Evolutionary conservation across 2,329 filamentous ascomycete species (phyloP), one percentile per base, ranked within the genome.

Genomic region (Metarhizium guizhouense): DNA sequence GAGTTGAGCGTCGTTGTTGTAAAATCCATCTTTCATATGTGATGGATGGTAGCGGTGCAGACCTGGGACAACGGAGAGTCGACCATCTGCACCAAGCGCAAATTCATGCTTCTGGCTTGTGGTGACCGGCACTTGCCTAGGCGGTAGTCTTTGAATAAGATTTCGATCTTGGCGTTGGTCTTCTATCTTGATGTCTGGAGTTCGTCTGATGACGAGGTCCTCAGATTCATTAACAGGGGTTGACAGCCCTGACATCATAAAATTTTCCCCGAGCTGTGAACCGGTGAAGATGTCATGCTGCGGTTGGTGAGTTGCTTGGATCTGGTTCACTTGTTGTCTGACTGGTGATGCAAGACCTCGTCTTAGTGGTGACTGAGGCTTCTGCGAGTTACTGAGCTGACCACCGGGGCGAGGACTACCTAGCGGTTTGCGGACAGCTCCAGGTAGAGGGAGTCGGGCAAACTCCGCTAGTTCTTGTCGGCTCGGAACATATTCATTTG

Each of bases 221-320:
- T 51, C 59, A n/a, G 58, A 54, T 13, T 70, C 69, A 34, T 68
- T 70, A 16, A 63, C 64, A 14, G 71, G 71, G 14, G 71, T 72
- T 11, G 71, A 71, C 4, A 70, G 59, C 6, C 70, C 68, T 32
- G 71, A 73, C 20, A 68, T 65, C 69, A 73, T 71, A 45, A 73
- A 73, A 49, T 65, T 66, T 10, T 73, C 71, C 13, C 68, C 70
- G 5, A 73, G 65, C 56, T 73, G 69, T 4, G 71, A 73, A 5
- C 71, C 71, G 32, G 64, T 67, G 45, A 73, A 73, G n/a, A 72
- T 56, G 10, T 65, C 66, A 16, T 55, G 56, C 20, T 59, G 59
- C 29, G 18, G 29, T 25, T 43, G 25, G 25, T 25, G 50, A 42
- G 36, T 53, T 52, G 49, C 36, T 42, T 47, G 45, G 13, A 25